Base-by-base conservation (phyloP, 306 rosid species). In the Prunus padus region DNA sequence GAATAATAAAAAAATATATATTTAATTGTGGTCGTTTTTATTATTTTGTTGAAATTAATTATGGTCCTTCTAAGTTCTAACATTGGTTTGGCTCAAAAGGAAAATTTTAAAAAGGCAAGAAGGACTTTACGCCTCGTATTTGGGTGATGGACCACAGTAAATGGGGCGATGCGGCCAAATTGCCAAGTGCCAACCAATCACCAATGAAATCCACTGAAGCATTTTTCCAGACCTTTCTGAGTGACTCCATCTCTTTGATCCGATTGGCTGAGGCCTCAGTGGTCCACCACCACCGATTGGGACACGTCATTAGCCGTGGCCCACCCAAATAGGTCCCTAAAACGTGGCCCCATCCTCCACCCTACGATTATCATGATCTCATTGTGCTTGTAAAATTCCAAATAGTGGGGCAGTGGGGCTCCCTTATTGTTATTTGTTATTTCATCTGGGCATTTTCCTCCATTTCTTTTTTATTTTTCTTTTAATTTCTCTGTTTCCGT, bases 141-240 rank as follows among this genome's bases (percentile, higher is more conserved):
- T 2, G 62, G 16, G 5, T 1, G 26, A 54, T 40, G 66, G 66
- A 56, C 51, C 50, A 54, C 75, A 3, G 3, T 16, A 3, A 5
- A 1, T 12, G 3, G 2, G 15, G 13, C 14, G 50, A 14, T 37
- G 37, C 4, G 75, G 75, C 75, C 50, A 52, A 47, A 59, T 64
- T 54, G 65, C 75, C 63, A 0, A 71, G 31, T 52, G 75, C 49
- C 64, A 31, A 54, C 37, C 65, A 25, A 18, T 47, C 47, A 25
- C 76, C 84, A 76, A 54, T 44, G 56, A 63, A 52, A 77, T 72
- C 77, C 69, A 50, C 73, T 56, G 50, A 69, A 9, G 55, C 26
- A 18, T 31, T 73, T 72, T 68, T 67, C 60, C 73, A 74, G 80
- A 62, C 70, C 64, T 45, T 62, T 68, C 77, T 72, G 74, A 74